Base-by-base conservation (phyloP, 768 basidiomycete species). In the Termitomyces sp. region DNA sequence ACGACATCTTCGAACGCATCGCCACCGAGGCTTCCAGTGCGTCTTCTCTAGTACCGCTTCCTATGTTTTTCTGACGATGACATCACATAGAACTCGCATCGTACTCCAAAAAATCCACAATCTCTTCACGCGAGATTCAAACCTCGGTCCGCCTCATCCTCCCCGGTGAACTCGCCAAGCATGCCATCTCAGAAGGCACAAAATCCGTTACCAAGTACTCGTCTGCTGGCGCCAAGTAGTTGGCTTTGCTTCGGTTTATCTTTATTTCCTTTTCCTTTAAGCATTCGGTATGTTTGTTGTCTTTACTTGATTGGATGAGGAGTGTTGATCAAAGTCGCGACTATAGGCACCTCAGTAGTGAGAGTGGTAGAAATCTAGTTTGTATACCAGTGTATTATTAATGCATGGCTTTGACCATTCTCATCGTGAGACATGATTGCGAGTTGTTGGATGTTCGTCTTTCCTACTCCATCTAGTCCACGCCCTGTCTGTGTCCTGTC, bases 91-190 rank as follows among this genome's bases (percentile, higher is more conserved):
- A 96, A 77, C 93, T 98, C 68, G 94, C 95, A 55, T 84, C 92
- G 1, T 98, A 98, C 82, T 97, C 95, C 55, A 96, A 98, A 85
- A 96, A 97, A 76, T 97, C 96, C 3, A 98, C 96, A 43, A 98
- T 98, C 73, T 96, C 95, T 19, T 97, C 94, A 23, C 91, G 96
- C 58, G 96, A 98, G 76, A 98, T 98, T 68, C 96, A 98, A 76
- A 98, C 96, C 31, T 83, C 92, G 40, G 95, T 97, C 50, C 90
- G 95, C 56, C 82, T 96, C 44, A 97, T 98, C 68, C 87, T 98
- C 27, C 95, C 95, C 59, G 96, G 95, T 75, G 95, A 98, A 76
- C 85, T 98, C 43, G 91, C 95, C 69, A 98, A 98, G 81, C 96
- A 98, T 71, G 96, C 96, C 54, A 97, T 98, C 73, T 96, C 94